Evolutionary conservation across 1,284 basidiomycete genomes (phyloP).

Genomic region (Mixia osmundae): DNA sequence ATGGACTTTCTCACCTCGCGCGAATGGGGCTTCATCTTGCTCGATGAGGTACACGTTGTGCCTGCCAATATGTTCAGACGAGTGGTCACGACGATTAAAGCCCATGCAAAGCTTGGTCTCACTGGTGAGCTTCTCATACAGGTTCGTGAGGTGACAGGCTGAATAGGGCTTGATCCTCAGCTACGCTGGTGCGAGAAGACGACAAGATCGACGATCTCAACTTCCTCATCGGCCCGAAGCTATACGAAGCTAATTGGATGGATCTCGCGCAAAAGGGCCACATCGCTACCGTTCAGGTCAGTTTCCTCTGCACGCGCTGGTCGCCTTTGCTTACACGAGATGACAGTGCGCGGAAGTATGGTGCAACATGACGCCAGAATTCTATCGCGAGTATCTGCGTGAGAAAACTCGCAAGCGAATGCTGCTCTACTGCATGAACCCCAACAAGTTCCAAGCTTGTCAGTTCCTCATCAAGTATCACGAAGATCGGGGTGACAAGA

Average conservation of each 20-base stretch:
- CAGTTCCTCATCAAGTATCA: slow-evolving; percentile 98
- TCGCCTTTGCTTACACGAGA: background rate
- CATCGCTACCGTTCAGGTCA: slow-evolving; percentile 92
- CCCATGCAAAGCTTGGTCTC: slow-evolving; percentile 83
- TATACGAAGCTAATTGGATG: slow-evolving; percentile 99
- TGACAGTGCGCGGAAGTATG: slow-evolving; percentile 98
- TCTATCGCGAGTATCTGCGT: slow-evolving; percentile 90
- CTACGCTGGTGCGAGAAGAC: slow-evolving; percentile 93
- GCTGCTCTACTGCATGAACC: slow-evolving; percentile 98
- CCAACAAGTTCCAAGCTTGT: slow-evolving; percentile 95
- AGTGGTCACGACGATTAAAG: slow-evolving; percentile 89
- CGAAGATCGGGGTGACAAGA: slow-evolving; percentile 92
- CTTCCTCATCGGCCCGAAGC: slow-evolving; percentile 96
- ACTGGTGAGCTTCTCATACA: slow-evolving; percentile 35
- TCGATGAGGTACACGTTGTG: slow-evolving; percentile 94
- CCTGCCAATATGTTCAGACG: slow-evolving; percentile 90
- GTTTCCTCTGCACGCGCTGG: slow-evolving; percentile 12
- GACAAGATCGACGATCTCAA: slow-evolving; percentile 98
- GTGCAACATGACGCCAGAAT: slow-evolving; percentile 99
- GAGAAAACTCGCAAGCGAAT: slow-evolving; percentile 73
- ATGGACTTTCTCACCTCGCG: slow-evolving; percentile 88
- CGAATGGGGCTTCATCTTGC: slow-evolving; percentile 86
- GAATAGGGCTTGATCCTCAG: slow-evolving; percentile 24
- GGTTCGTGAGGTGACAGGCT: background rate
- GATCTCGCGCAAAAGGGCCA: slow-evolving; percentile 97